Base-by-base conservation (phyloP, 371 early-diverging fungal genomes). In the Rhizomucor miehei region DNA sequence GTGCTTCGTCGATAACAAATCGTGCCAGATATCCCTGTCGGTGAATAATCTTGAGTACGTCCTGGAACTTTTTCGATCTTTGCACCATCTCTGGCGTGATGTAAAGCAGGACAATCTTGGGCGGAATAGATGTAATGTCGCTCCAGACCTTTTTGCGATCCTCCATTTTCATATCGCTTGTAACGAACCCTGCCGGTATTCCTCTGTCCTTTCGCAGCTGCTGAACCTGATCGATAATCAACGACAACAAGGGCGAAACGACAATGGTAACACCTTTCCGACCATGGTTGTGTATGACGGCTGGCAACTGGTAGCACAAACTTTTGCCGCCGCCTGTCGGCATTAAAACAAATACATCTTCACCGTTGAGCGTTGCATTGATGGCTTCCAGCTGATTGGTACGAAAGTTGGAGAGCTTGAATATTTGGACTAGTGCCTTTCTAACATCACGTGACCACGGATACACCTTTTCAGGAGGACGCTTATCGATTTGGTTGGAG, bases 281-380 rank as follows among this genome's bases (percentile, higher is more conserved):
- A 16, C 63, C 35, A 14, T 54, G 49, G 1, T 17, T 6, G 11
- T 54, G 54, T 20, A 94, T 65, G 12, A 91, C 62, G 5, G 99
- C 97, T 3, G 99, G 99, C 19, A 99, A 78, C 66, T 99, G 99
- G 70, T 96, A 99, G 65, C 99, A 99, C 25, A 99, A 68, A 66
- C 91, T 90, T 71, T 99, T 99, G 6, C 99, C 99, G 0, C 99
- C 99, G 36, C 99, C 99, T 1, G 99, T 99, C 1, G 99, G 99
- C 99, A 99, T 99, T 38, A 99, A 70, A 36, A 99, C 95, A 87
- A 99, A 99, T 0, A 92, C 89, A 62, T 99, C 98, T 43, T 89
- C 81, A 1, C 94, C 93, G 1, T 76, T 59, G 8, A 99, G 69
- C 1, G 93, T 89, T 0, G 94, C 89, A 59, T 95, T 90, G 68